Evolutionary conservation across 169 alveolate species (phyloP).

Genomic region (Amoebophrya sp.): DNA sequence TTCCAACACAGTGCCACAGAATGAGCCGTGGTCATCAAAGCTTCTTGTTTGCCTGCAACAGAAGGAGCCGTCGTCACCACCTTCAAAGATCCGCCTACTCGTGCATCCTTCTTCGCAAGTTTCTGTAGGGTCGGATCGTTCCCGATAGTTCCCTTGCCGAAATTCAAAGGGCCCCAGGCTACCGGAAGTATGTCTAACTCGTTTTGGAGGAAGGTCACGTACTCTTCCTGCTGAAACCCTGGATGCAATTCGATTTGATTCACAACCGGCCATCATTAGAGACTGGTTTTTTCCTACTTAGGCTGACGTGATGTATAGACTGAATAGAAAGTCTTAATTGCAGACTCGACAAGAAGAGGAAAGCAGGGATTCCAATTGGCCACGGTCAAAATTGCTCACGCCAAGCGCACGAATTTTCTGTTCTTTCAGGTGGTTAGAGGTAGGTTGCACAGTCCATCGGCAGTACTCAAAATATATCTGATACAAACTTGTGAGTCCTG

Average conservation of each 20-base stretch:
- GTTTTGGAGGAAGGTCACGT: background rate
- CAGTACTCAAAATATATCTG: no score
- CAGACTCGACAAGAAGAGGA: no score
- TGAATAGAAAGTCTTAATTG: no score
- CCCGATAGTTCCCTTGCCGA: background rate
- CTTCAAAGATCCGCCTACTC: no score
- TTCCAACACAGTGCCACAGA: background rate
- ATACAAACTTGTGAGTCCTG: no score
- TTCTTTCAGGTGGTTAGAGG: no score
- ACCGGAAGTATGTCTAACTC: background rate
- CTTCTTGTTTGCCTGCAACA: no score
- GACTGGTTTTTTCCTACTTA: no score
- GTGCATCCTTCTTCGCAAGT: background rate
- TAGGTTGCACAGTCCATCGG: no score
- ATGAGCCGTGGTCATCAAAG: background rate
- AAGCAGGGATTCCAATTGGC: background rate
- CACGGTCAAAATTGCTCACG: background rate
- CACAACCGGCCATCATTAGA: background rate
- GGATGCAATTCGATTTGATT: background rate
- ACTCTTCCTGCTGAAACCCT: background rate
- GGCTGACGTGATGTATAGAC: no score
- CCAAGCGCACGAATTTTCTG: background rate
- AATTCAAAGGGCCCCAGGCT: background rate
- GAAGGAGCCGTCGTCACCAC: no score
- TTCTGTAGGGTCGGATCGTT: background rate